These are phyloP conservation scores for Lentinula guzmanii DNA, from an alignment of 768 basidiomycete species.

Conservation along the genomic window DNA sequence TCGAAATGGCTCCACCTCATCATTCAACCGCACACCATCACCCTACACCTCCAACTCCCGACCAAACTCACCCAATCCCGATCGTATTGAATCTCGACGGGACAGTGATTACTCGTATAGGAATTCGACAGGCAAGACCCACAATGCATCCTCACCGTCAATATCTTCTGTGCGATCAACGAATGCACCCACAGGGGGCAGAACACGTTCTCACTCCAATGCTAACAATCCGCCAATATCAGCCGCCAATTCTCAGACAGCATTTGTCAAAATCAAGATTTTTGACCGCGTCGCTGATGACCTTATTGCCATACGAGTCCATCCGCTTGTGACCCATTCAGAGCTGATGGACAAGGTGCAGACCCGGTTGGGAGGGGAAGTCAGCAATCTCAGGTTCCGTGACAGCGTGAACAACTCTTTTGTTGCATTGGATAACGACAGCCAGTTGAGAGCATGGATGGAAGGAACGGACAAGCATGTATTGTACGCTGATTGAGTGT, in stretches of 20 bases:
- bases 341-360: conserved; percentile 93
- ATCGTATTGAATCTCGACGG: conserved; percentile 28
- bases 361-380: conserved; percentile 71
- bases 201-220: conserved; percentile 55
- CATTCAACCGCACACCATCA: conserved; percentile 31
- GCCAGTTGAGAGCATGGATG: conserved; percentile 67
- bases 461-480: conserved; percentile 77
- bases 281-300: conserved; percentile 93
- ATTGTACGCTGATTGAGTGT: conserved; percentile 64
- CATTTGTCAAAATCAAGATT: conserved; percentile 98
- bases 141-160: conserved; percentile 32
- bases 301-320: conserved; percentile 93
- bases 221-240: conserved; percentile 72
- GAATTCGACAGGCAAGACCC: background rate
- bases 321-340: conserved; percentile 79
- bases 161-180: conserved; percentile 42
- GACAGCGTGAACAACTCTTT: conserved; percentile 64
- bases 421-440: conserved; percentile 57
- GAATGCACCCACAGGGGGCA: conserved; percentile 37
- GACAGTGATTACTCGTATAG: background rate
- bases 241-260: conserved; percentile 69
- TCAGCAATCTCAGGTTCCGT: conserved; percentile 66
- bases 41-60: conserved; percentile 28
- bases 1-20: conserved; percentile 43
- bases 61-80: conserved; percentile 29